These are phyloP conservation scores for Populus hybrid DNA, from an alignment of 441 rosid genomes.

Conservation along the genomic window DNA sequence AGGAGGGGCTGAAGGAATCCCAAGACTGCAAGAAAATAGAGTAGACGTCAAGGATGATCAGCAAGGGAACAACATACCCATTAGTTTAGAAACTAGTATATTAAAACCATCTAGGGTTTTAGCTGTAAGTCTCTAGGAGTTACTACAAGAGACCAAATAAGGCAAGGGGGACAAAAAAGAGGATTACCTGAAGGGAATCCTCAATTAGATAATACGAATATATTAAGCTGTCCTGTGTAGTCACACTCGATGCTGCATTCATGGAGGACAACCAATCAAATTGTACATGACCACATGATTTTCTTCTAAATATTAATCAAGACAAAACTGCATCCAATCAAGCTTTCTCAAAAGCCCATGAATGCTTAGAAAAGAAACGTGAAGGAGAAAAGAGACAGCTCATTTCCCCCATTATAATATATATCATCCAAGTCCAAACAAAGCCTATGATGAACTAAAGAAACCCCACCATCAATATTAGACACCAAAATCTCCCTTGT, in stretches of 20 bases:
- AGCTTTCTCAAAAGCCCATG: conserved; percentile 18
- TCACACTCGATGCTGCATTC: conserved; percentile 26
- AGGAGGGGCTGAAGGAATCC: neutral
- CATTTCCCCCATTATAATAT: conserved; percentile 24
- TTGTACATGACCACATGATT: conserved; percentile 31
- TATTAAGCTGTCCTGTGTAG: no score
- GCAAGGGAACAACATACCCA: neutral
- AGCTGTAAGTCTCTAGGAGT: conserved; percentile 15
- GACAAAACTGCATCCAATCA: conserved; percentile 29
- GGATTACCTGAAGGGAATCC: no score
- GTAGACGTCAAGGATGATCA: neutral
- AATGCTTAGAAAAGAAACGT: no score
- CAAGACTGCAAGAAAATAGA: neutral
- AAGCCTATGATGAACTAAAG: conserved; percentile 17
- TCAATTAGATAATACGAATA: no score
- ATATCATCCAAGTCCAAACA: conserved; percentile 33
- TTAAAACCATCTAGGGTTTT: conserved; percentile 26
- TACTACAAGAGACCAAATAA: conserved; percentile 22
- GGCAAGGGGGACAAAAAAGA: neutral
- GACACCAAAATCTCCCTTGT: conserved; percentile 16
- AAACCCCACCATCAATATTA: conserved; percentile 25
- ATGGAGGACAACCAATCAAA: conserved; percentile 48
- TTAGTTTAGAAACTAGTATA: neutral
- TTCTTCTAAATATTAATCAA: conserved; percentile 8
- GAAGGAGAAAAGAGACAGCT: conserved; percentile 35